Conservation (phyloP, 495 filamentous ascomycete species). For the Lineolata rhizophorae region DNA sequence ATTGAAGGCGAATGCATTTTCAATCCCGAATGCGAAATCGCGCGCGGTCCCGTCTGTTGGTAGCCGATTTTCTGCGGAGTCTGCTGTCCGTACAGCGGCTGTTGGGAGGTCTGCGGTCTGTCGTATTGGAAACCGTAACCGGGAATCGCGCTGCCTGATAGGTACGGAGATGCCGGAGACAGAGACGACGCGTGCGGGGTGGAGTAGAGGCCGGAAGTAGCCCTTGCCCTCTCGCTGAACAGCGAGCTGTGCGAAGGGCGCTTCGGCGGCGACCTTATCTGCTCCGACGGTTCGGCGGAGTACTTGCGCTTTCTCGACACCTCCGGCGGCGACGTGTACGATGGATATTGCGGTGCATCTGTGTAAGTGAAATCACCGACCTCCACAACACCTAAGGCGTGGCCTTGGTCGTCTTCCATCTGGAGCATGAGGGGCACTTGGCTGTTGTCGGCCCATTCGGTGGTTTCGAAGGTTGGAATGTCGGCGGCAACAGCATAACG, state of each 20-base stretch:
- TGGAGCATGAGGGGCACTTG: conserved; percentile 52
- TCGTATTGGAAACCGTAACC: too few species aligned
- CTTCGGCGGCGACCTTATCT: conserved; percentile 22
- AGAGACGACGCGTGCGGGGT: conserved; percentile 6
- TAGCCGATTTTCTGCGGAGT: too few species aligned
- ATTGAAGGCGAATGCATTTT: too few species aligned
- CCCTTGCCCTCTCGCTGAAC: conserved; percentile 20
- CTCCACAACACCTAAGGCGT: conserved; percentile 36
- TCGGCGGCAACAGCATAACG: conserved; percentile 53
- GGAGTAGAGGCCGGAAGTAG: conserved; percentile 17
- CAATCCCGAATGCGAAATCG: too few species aligned
- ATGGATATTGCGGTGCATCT: conserved; percentile 16
- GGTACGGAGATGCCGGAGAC: conserved; percentile 12
- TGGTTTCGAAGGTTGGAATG: conserved; percentile 46
- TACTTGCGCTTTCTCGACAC: conserved; percentile 31
- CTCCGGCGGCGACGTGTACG: conserved; percentile 12
- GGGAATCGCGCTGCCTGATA: too few species aligned
- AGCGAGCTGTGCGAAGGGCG: conserved; percentile 9
- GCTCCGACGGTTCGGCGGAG: conserved; percentile 24
- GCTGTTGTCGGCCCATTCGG: conserved; percentile 37
- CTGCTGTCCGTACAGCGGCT: too few species aligned
- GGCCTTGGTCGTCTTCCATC: conserved; percentile 44
- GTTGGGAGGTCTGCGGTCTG: too few species aligned
- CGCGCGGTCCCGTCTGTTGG: too few species aligned
- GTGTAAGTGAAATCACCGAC: conserved; percentile 63